These are phyloP conservation scores for Tolypocladium endophyticum DNA, from an alignment of 2,329 filamentous ascomycete genomes.

Conservation along the genomic window DNA sequence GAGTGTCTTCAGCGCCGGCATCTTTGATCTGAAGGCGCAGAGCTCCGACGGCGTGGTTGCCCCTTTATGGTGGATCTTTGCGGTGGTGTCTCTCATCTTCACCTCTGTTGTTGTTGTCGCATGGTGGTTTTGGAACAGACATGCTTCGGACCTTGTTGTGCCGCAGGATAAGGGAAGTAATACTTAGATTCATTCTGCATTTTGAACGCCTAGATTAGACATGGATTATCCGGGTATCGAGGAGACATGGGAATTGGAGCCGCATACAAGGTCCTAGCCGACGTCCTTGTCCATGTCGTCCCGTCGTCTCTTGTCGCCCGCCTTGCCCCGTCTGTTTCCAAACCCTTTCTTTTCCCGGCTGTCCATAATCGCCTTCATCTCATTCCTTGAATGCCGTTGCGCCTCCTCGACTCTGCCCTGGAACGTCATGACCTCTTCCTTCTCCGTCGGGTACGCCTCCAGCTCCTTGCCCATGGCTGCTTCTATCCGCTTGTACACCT, in stretches of 20 bases:
- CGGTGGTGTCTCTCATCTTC: neutral
- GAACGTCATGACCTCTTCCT: slow-evolving; percentile 80
- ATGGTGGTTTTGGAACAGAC: neutral
- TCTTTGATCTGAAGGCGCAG: neutral
- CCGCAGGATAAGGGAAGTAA: neutral
- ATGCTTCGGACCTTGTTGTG: neutral
- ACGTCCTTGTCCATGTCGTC: slow-evolving; percentile 70
- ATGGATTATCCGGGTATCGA: neutral
- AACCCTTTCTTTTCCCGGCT: slow-evolving; percentile 48
- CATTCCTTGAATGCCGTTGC: slow-evolving; percentile 64
- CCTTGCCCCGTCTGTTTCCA: slow-evolving; percentile 31
- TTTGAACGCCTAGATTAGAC: neutral
- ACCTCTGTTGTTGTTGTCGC: neutral
- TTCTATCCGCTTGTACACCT: slow-evolving; percentile 74
- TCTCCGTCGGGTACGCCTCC: slow-evolving; percentile 55
- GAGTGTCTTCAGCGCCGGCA: neutral
- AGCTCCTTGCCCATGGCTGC: slow-evolving; percentile 70
- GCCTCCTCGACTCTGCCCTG: slow-evolving; percentile 71
- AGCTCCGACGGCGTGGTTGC: neutral
- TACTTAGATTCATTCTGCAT: neutral
- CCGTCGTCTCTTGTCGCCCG: slow-evolving; percentile 25
- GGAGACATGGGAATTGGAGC: neutral
- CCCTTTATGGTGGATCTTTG: neutral
- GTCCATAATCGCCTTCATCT: slow-evolving; percentile 75
- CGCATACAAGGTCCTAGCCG: slow-evolving; percentile 31